A percentile compares a stretch with the other conserved stretches of the same genome.
phyloP scores from a whole-genome alignment of 2,329 filamentous ascomycete genomes.

The Ceratocystis alfenasii region DNA sequence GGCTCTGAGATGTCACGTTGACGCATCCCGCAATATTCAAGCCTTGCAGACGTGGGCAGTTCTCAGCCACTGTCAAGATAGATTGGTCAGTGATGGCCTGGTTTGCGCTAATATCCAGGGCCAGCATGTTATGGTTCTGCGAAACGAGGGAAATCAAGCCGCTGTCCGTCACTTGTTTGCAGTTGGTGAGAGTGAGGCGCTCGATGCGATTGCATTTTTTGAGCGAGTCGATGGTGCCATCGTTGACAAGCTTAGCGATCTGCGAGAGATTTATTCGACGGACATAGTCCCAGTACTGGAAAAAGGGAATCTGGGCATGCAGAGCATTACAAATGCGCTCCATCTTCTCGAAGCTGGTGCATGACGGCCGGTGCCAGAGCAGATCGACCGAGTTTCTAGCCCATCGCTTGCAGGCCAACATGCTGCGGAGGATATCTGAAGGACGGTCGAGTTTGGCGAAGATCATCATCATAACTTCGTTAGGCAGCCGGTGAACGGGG shows the following conservation, averaged over 20 bases:
- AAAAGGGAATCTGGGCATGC: slow-evolving; percentile 60
- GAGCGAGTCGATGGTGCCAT: slow-evolving; percentile 77
- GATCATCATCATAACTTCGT: slow-evolving; percentile 87
- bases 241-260: slow-evolving; percentile 62
- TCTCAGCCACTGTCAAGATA: slow-evolving; percentile 62
- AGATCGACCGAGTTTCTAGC: slow-evolving; percentile 83
- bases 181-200: slow-evolving; percentile 83
- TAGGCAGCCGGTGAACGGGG: slow-evolving; percentile 76
- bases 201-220: slow-evolving; percentile 81
- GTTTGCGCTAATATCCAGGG: slow-evolving; percentile 78
- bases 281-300: slow-evolving; percentile 80
- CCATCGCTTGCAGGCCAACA: slow-evolving; percentile 93
- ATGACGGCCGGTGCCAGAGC: slow-evolving; percentile 87
- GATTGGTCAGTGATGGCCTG: slow-evolving; percentile 75
- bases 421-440: slow-evolving; percentile 69
- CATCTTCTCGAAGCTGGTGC: slow-evolving; percentile 75
- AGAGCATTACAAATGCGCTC: slow-evolving; percentile 70
- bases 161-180: slow-evolving; percentile 68
- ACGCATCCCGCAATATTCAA: slow-evolving; percentile 83
- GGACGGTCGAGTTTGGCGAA: slow-evolving; percentile 72
- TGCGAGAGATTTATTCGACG: slow-evolving; percentile 82
- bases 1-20: slow-evolving; percentile 73
- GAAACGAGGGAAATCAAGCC: slow-evolving; percentile 70
- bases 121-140: slow-evolving; percentile 69
- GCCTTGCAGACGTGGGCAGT: slow-evolving; percentile 78